A percentile compares a stretch with the other conserved stretches of the same genome.
Evolutionary conservation across 257 asterid species (phyloP).

Genomic region (Ajuga chamaepitys): DNA sequence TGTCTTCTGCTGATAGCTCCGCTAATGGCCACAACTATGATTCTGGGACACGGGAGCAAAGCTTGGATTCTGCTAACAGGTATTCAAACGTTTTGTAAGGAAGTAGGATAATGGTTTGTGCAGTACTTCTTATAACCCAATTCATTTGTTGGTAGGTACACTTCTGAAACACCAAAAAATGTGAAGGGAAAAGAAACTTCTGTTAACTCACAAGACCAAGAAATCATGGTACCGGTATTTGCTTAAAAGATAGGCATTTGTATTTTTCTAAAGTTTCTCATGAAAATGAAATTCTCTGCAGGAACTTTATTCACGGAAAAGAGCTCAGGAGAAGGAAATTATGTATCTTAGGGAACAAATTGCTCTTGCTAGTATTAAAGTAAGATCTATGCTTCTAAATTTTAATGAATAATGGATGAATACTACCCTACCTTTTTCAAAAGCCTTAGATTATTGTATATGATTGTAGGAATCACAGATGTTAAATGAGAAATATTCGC

Average conservation of each 20-base stretch:
- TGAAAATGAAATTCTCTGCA: slow-evolving; percentile 26
- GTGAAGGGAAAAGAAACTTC: slow-evolving; percentile 43
- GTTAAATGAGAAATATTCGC: slow-evolving; percentile 71
- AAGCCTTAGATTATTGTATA: slow-evolving; percentile 3
- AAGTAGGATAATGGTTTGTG: neutral
- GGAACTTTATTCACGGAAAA: slow-evolving; percentile 61
- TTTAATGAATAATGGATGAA: neutral
- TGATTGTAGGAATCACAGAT: slow-evolving; percentile 66
- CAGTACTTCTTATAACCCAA: slow-evolving; percentile 11
- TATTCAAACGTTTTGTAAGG: slow-evolving; percentile 22
- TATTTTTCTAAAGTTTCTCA: slow-evolving; percentile 10
- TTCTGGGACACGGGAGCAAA: slow-evolving; percentile 23
- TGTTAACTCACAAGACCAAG: slow-evolving; percentile 47
- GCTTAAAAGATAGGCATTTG: neutral
- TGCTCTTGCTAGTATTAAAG: slow-evolving; percentile 78
- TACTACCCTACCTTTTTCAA: neutral
- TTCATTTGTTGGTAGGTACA: slow-evolving; percentile 36
- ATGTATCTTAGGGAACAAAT: slow-evolving; percentile 63
- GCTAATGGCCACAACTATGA: slow-evolving; percentile 37
- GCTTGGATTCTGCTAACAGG: slow-evolving; percentile 44
- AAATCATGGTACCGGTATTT: slow-evolving; percentile 51
- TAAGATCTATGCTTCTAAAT: slow-evolving; percentile 27
- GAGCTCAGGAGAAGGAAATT: slow-evolving; percentile 69
- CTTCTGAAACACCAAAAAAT: slow-evolving; percentile 37
- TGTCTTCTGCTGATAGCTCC: slow-evolving; percentile 35